Base-by-base conservation (phyloP, 192 early-diverging fungal genomes). In the Paraglomus brasilianum region DNA sequence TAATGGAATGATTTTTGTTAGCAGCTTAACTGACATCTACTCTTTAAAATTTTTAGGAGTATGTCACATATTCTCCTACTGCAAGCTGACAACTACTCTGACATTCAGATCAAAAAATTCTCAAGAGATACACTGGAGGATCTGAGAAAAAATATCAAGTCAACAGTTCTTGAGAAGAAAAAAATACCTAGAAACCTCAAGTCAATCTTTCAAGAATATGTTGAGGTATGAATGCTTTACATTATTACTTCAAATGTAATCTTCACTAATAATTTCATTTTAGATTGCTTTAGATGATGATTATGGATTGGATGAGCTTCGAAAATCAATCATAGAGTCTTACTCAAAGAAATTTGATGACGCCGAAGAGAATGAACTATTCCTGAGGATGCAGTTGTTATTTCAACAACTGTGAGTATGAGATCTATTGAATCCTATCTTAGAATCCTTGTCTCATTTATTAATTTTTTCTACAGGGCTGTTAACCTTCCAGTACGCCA, bases 261-360 rank as follows among this genome's bases (percentile, higher is more conserved):
- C 39, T 53, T 69, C 42, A 8, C 38, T 69, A n/a, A 57, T 19
- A 42, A 40, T 59, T 17, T 68, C 55, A 41, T 41, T 51, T 46
- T 68, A 68, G 66, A 53, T 44, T 68, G 66, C 51, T 43, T 36
- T 68, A 30, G 58, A 68, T 36, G 66, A 60, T 42, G 24, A 68
- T 68, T 5, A 41, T 44, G 49, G 66, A 24, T 30, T 68, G 49
- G 4, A 55, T 6, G 30, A 68, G 41, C 51, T 57, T 44, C 41
- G 44, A 5, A 17, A 61, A 61, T 17, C 19, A 30, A 61, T 61
- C 15, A 61, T 19, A 6, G 22, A 55, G 5, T 69, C 67, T 44
- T 69, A 42, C 21, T 44, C 52, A 30, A 69, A 69, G n/a, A 52
- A 2, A 15, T 24, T 69, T 59, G 21, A 53, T 53, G 7, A 6